Percentiles rank a stretch among this genome's conserved stretches.
Evolutionary conservation across 2,329 filamentous ascomycete genomes (phyloP).

Genomic region (Colletotrichum horii): DNA sequence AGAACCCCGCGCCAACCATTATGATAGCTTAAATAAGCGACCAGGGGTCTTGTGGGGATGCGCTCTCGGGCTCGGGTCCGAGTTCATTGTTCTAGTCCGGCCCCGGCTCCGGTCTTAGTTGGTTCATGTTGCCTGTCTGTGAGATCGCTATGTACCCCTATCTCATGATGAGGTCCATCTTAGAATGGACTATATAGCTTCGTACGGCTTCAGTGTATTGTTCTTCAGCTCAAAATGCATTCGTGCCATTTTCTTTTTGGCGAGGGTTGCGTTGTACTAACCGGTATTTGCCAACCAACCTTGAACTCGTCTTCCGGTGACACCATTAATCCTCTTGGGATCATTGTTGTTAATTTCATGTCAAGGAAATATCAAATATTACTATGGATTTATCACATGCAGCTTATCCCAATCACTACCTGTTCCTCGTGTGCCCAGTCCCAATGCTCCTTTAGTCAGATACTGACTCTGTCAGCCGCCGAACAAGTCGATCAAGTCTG

Average conservation of each 20-base stretch:
- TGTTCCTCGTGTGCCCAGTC: neutral
- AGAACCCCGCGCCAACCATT: neutral
- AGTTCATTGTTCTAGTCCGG: neutral
- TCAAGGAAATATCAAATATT: neutral
- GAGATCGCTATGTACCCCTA: neutral
- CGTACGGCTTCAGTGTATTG: neutral
- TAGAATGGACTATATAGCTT: neutral
- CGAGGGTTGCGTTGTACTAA: neutral
- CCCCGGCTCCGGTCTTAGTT: neutral
- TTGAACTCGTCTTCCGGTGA: neutral
- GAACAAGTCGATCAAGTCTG: neutral
- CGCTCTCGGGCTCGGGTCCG: no score
- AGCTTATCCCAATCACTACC: neutral
- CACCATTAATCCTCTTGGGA: no score
- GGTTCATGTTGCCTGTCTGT: neutral
- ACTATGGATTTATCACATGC: neutral
- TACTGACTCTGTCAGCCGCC: neutral
- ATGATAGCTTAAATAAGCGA: neutral
- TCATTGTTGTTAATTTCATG: neutral
- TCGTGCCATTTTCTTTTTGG: neutral
- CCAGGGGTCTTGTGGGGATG: neutral
- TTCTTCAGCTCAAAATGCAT: neutral
- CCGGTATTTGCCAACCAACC: no score
- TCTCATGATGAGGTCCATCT: accelerated
- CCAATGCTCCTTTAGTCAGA: neutral